These are phyloP conservation scores for Schwanniomyces pseudopolymorphus DNA, from an alignment of 805 yeast genomes.

Conservation along the genomic window DNA sequence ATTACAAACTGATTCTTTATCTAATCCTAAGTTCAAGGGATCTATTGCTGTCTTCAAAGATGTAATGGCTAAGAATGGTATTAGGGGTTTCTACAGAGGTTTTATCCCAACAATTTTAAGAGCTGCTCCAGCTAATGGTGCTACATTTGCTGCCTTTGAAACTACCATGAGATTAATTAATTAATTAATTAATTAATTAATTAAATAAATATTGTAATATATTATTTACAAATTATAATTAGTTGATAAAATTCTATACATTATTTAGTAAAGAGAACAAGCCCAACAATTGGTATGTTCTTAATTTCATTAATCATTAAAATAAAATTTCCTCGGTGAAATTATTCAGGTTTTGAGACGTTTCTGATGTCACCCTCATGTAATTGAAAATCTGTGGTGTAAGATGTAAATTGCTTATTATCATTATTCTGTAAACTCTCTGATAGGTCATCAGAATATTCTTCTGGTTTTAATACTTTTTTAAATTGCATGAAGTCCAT, in stretches of 20 bases:
- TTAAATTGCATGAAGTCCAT: constrained; percentile 43
- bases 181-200: constrained; percentile 31
- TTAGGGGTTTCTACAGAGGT: constrained; percentile 83
- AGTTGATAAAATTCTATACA: background rate
- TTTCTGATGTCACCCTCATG: constrained; percentile 7
- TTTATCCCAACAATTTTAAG: constrained; percentile 89
- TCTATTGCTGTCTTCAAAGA: constrained; percentile 58
- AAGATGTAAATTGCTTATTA: background rate
- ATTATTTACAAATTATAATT: background rate
- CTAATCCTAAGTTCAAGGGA: constrained; percentile 57
- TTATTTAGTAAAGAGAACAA: background rate
- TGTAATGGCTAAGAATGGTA: constrained; percentile 58
- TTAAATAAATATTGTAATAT: constrained; percentile 12
- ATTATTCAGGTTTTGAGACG: constrained; percentile 6
- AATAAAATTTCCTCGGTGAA: too few species aligned
- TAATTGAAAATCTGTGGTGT: constrained; percentile 7
- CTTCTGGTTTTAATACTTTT: constrained; percentile 34
- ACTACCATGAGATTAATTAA: constrained; percentile 69
- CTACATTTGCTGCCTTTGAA: constrained; percentile 93
- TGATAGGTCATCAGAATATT: constrained; percentile 21
- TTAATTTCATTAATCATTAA: background rate
- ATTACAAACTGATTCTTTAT: constrained; percentile 65
- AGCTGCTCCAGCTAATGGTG: constrained; percentile 98
- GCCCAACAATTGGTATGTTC: background rate
- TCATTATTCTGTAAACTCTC: background rate